A percentile compares a stretch with the other conserved stretches of the same genome.
These are phyloP conservation scores for Boletales sp. DNA, from an alignment of 768 basidiomycete genomes.

Conservation along the genomic window DNA sequence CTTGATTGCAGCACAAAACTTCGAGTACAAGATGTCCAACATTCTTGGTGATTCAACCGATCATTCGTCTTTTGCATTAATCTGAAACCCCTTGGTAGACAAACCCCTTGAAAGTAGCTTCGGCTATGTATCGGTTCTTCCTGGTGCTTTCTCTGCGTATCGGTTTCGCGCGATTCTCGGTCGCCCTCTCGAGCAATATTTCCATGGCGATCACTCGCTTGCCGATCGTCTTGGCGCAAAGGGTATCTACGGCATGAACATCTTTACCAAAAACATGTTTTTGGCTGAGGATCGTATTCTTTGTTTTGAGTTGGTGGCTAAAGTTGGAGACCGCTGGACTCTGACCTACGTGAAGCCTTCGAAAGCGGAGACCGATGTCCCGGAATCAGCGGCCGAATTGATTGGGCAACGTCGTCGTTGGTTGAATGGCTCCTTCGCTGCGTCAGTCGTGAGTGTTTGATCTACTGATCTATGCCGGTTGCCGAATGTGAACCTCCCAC, in stretches of 20 bases:
- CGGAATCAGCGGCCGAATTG: slow-evolving; percentile 85
- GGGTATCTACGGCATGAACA: slow-evolving; percentile 95
- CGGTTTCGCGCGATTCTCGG: slow-evolving; percentile 91
- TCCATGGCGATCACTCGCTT: slow-evolving; percentile 84
- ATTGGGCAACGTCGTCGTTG: slow-evolving; percentile 95
- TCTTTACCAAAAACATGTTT: slow-evolving; percentile 94
- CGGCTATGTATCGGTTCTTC: slow-evolving; percentile 92
- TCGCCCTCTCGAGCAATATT: slow-evolving; percentile 79
- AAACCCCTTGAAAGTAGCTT: slow-evolving; percentile 95
- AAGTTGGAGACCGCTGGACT: slow-evolving; percentile 83
- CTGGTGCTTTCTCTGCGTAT: slow-evolving; percentile 96
- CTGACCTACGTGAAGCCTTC: slow-evolving; percentile 90
- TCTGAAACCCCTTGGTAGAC: slow-evolving; percentile 41
- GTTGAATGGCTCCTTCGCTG: slow-evolving; percentile 95
- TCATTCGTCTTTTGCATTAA: neutral
- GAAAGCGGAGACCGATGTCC: slow-evolving; percentile 96
- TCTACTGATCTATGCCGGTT: neutral
- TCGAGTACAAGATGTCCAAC: slow-evolving; percentile 98
- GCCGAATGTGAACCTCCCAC: slow-evolving; percentile 3
- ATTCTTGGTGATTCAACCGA: slow-evolving; percentile 62
- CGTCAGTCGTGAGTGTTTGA: slow-evolving; percentile 65
- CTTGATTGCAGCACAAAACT: slow-evolving; percentile 91
- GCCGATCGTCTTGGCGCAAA: slow-evolving; percentile 90
- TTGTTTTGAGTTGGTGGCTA: slow-evolving; percentile 95
- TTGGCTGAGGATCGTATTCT: slow-evolving; percentile 94